A percentile compares a stretch with the other conserved stretches of the same genome.
phyloP scores from a whole-genome alignment of 495 filamentous ascomycete genomes.

The Penicillium desertorum region DNA sequence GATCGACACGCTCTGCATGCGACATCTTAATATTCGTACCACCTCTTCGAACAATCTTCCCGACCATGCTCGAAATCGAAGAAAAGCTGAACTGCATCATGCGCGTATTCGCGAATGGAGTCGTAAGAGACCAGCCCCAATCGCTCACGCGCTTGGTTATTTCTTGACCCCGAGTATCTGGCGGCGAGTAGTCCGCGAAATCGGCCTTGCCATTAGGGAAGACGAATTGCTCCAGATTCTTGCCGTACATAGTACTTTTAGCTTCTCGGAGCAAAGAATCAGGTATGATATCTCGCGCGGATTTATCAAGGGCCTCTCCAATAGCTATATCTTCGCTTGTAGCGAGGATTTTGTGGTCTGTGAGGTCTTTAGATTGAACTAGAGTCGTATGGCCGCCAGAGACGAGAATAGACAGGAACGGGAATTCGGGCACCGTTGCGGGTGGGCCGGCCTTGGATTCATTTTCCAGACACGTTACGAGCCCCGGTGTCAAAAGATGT shows the following conservation, averaged over 20 bases:
- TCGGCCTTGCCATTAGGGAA: conserved; percentile 57
- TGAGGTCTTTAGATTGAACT: conserved; percentile 64
- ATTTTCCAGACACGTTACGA: conserved; percentile 61
- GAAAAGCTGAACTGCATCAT: conserved; percentile 63
- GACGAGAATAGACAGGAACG: conserved; percentile 86
- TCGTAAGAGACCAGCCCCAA: conserved; percentile 59
- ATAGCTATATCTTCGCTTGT: conserved; percentile 72
- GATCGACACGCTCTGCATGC: conserved; percentile 51
- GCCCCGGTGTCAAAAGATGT: conserved; percentile 81
- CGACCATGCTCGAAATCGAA: conserved; percentile 56
- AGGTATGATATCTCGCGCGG: conserved; percentile 72
- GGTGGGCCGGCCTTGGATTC: background rate
- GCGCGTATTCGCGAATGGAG: conserved; percentile 53
- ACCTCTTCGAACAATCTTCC: conserved; percentile 45
- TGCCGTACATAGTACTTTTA: conserved; percentile 72
- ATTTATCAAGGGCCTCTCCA: conserved; percentile 84
- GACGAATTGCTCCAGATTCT: conserved; percentile 65
- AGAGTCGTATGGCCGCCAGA: conserved; percentile 92
- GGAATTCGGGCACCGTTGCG: conserved; percentile 52
- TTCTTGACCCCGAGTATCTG: conserved; percentile 54
- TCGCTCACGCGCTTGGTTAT: conserved; percentile 36
- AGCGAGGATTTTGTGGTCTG: conserved; percentile 69
- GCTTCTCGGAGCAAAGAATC: conserved; percentile 39
- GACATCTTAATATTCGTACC: conserved; percentile 18
- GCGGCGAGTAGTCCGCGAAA: conserved; percentile 58